A percentile compares a stretch with the other conserved stretches of the same genome.
Evolutionary conservation across 2,329 filamentous ascomycete genomes (phyloP).

Genomic region (Phaeophleospora eucalypticola): DNA sequence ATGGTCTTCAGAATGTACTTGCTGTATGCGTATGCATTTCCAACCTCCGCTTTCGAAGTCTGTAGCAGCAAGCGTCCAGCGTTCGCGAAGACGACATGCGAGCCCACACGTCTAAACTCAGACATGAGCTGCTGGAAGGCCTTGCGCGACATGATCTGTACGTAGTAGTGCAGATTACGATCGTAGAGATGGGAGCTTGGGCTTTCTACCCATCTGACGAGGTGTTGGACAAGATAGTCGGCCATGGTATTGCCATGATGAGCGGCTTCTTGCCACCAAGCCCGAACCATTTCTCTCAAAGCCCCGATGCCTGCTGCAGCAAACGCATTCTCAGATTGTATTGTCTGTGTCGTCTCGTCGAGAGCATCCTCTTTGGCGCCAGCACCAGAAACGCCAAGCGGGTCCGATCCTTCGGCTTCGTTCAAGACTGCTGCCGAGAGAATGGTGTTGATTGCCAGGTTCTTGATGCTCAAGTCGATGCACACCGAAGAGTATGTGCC

Average conservation of each 20-base stretch:
- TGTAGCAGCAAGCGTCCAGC: constrained; percentile 85
- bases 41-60: constrained; percentile 93
- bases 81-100: constrained; percentile 91
- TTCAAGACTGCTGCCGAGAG: constrained; percentile 95
- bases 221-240: constrained; percentile 93
- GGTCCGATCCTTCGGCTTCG: constrained; percentile 86
- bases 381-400: constrained; percentile 77
- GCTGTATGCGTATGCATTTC: constrained; percentile 93
- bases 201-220: constrained; percentile 95
- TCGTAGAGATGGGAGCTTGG: constrained; percentile 95
- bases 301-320: constrained; percentile 87
- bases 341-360: constrained; percentile 61
- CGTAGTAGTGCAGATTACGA: constrained; percentile 88
- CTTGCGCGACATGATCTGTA: constrained; percentile 97
- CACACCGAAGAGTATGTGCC: constrained; percentile 95
- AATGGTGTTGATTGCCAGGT: constrained; percentile 96
- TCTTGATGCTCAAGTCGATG: constrained; percentile 89
- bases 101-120: constrained; percentile 91
- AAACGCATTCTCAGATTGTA: constrained; percentile 86
- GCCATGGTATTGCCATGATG: constrained; percentile 85
- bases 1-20: constrained; percentile 98
- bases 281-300: constrained; percentile 94
- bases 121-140: constrained; percentile 95
- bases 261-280: constrained; percentile 90
- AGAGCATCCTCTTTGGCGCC: constrained; percentile 56